phyloP scores from a whole-genome alignment of 2,329 filamentous ascomycete species.

The Corynespora cassiicola region DNA sequence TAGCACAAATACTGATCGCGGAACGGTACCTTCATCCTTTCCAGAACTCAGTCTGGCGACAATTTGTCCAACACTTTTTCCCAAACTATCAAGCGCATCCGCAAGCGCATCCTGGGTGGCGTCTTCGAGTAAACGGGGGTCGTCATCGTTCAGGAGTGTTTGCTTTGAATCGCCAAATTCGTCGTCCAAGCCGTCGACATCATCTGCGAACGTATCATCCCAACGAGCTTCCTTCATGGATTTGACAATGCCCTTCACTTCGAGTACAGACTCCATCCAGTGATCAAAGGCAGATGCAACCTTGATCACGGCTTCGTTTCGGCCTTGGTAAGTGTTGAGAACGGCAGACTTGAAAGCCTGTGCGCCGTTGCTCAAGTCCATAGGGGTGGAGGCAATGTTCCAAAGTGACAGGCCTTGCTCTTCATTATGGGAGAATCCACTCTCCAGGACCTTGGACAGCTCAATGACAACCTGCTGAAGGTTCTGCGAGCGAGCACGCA shows the following conservation, averaged over 20 bases:
- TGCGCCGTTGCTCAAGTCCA: slow-evolving; percentile 71
- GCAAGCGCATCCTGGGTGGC: slow-evolving; percentile 64
- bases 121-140: slow-evolving; percentile 69
- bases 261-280: slow-evolving; percentile 78
- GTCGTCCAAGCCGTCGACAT: slow-evolving; percentile 74
- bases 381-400: slow-evolving; percentile 68
- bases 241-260: slow-evolving; percentile 68
- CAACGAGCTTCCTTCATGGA: slow-evolving; percentile 72
- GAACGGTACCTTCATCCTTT: slow-evolving; percentile 39
- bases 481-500: slow-evolving; percentile 68
- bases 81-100: slow-evolving; percentile 65
- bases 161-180: slow-evolving; percentile 73
- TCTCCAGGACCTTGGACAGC: slow-evolving; percentile 66
- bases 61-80: slow-evolving; percentile 60
- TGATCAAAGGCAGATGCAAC: slow-evolving; percentile 70
- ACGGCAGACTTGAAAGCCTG: slow-evolving; percentile 73
- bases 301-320: slow-evolving; percentile 69
- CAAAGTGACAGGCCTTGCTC: slow-evolving; percentile 67
- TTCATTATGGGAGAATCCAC: slow-evolving; percentile 57
- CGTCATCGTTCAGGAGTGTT: slow-evolving; percentile 72
- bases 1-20: slow-evolving; percentile 67
- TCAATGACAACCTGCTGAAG: slow-evolving; percentile 71
- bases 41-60: slow-evolving; percentile 58
- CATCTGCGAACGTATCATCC: slow-evolving; percentile 77
- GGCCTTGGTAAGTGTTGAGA: slow-evolving; percentile 73